Percentiles rank a stretch among this genome's conserved stretches.
Evolutionary conservation across 2,329 filamentous ascomycete species (phyloP).

Genomic region (Botrytis elliptica): DNA sequence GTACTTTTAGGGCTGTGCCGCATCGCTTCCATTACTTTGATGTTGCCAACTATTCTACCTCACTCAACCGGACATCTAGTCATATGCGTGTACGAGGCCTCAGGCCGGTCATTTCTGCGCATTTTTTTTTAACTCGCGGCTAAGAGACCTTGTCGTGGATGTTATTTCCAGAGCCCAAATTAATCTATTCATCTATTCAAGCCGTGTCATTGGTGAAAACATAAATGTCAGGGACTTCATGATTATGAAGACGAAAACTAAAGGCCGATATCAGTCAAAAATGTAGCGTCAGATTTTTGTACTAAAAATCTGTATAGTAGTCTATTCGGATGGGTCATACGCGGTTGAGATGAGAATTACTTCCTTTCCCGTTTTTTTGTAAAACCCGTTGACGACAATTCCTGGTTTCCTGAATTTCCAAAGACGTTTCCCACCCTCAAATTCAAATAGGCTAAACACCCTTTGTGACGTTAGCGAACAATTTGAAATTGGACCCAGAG

Average conservation of each 20-base stretch:
- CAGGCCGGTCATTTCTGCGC: neutral
- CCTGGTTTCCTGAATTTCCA: neutral
- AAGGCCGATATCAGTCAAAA: neutral
- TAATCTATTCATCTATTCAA: no score
- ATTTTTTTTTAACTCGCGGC: neutral
- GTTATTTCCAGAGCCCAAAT: neutral
- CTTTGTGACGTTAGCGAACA: neutral
- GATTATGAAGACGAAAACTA: neutral
- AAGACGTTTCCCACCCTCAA: neutral
- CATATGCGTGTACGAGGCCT: neutral
- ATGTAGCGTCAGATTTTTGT: neutral
- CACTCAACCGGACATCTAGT: neutral
- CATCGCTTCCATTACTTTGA: neutral
- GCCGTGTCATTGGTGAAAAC: no score
- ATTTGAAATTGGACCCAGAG: neutral
- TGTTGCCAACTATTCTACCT: neutral
- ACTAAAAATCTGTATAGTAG: neutral
- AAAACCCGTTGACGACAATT: neutral
- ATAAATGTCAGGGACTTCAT: no score
- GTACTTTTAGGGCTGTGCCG: neutral
- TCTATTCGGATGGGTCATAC: neutral
- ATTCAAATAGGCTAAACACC: neutral
- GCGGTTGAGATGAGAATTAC: neutral
- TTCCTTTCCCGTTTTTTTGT: neutral
- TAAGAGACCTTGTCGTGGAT: neutral